A percentile compares a stretch with the other conserved stretches of the same genome.
Evolutionary conservation across 805 yeast genomes (phyloP).

Genomic region (Phaffomyces antillensis): DNA sequence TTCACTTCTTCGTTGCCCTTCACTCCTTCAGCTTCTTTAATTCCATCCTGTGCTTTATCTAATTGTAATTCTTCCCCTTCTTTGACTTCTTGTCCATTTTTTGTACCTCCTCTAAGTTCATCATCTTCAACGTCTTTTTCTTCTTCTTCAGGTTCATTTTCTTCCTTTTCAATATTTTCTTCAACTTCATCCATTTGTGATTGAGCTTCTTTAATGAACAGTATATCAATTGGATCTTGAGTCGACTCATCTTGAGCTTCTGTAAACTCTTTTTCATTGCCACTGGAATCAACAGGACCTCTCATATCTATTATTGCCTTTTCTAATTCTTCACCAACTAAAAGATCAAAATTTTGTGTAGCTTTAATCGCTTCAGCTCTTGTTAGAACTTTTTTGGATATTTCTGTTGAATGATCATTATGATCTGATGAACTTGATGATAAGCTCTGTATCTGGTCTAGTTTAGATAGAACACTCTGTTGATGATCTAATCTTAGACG

Average conservation of each 20-base stretch:
- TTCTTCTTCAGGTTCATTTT: background rate
- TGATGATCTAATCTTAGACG: slow-evolving; percentile 11
- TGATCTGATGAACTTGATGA: too few species aligned
- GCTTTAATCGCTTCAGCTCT: too few species aligned
- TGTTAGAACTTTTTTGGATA: too few species aligned
- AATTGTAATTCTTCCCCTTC: background rate
- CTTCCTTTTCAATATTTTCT: background rate
- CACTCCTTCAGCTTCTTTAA: background rate
- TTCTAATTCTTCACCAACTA: too few species aligned
- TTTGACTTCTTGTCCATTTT: background rate
- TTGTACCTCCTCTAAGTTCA: background rate
- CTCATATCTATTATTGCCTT: too few species aligned
- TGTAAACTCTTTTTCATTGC: background rate
- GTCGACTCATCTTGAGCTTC: background rate
- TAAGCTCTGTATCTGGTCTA: too few species aligned
- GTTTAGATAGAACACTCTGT: slow-evolving; percentile 6
- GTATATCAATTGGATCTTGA: background rate
- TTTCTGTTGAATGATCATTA: too few species aligned
- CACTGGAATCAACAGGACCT: background rate
- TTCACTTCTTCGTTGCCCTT: background rate
- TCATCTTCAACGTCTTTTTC: background rate
- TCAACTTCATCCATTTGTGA: background rate
- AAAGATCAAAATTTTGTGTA: too few species aligned
- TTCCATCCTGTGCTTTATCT: background rate
- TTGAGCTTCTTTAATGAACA: background rate